Evolutionary conservation across 257 asterid genomes (phyloP).

Genomic region (Nicotiana sylvestris): DNA sequence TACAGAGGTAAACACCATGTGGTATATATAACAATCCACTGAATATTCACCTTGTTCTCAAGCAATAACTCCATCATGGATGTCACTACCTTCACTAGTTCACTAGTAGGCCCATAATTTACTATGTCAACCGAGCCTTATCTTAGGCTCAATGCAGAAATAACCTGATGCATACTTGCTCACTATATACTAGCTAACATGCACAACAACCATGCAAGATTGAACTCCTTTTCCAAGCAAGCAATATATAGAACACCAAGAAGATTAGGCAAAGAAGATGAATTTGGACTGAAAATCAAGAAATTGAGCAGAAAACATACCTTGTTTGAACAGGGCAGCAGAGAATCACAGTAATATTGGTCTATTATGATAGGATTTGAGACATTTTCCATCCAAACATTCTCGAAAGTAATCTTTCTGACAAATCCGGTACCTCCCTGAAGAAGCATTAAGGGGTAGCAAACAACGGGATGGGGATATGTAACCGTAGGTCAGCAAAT

Average conservation of each 20-base stretch:
- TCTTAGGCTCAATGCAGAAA: not conserved
- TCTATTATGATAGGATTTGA: constrained; percentile 81
- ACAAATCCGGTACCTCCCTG: constrained; percentile 92
- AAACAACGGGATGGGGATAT: not conserved
- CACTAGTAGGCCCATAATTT: not conserved
- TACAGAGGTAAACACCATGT: not conserved
- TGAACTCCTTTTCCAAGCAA: not conserved
- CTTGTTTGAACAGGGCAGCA: constrained; percentile 61
- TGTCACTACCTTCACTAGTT: not conserved
- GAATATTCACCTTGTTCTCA: not conserved
- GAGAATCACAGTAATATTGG: constrained; percentile 83
- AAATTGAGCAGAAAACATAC: constrained; percentile 21
- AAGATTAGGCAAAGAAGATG: not conserved
- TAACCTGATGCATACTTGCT: not conserved
- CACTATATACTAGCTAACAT: not conserved
- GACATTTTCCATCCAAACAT: constrained; percentile 74
- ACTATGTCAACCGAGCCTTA: too few relatives aligned
- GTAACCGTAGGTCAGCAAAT: not conserved
- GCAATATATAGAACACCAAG: not conserved
- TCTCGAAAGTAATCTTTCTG: constrained; percentile 53
- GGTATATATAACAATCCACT: not conserved
- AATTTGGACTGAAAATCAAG: not conserved
- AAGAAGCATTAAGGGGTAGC: not conserved
- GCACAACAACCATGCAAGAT: not conserved
- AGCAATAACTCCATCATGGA: not conserved